Base-by-base conservation (phyloP, 2,329 filamentous ascomycete species). In the Botrytis hyacinthi region DNA sequence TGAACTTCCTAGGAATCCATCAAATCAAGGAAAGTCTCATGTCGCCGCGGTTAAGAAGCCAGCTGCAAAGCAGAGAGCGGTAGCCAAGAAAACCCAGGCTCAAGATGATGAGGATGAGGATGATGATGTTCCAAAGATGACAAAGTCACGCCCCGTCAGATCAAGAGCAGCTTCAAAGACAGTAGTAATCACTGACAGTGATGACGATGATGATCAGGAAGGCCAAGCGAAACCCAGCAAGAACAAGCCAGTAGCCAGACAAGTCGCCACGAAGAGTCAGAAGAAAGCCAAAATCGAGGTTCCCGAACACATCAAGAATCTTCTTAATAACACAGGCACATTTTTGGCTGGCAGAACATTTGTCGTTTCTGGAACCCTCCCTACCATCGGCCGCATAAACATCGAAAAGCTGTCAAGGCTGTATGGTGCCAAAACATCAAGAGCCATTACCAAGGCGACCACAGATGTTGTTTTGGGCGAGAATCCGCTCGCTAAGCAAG, bases 401-500 rank as follows among this genome's bases (percentile, higher is more conserved):
- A 69, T 75, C 5, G 77, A 78, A 60, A 71, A 70, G 35, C 54
- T 79, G 32, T 76, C 79, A 7, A 37, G 60, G 29, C 46, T 42
- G 32, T 78, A 78, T 73, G 78, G 77, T 7, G 77, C 73, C 12
- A 77, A 78, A 51, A 57, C 79, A 5, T 57, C 61, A 1, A 79
- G 77, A 70, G 68, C 61, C 26, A n/a, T 79, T 48, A 77, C 72
- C 51, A 75, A 76, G 73, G 78, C 78, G 26, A 78, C 77, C 5
- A 67, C 66, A 46, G 77, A 72, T 54, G 78, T 78, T 26, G 74
- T 79, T 46, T 63, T 79, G 16, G 77, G 78, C 8, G 75, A 78
- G 72, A 74, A 78, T 40, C 76, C 78, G 26, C 77, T 76, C n/a
- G 77, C 77, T 1, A 77, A 75, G 54, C 78, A 79, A 74, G 71